Percentiles rank a stretch among this genome's conserved stretches.
These are phyloP conservation scores for Hortaea sp. DNA, from an alignment of 2,329 filamentous ascomycete genomes.

Conservation along the genomic window DNA sequence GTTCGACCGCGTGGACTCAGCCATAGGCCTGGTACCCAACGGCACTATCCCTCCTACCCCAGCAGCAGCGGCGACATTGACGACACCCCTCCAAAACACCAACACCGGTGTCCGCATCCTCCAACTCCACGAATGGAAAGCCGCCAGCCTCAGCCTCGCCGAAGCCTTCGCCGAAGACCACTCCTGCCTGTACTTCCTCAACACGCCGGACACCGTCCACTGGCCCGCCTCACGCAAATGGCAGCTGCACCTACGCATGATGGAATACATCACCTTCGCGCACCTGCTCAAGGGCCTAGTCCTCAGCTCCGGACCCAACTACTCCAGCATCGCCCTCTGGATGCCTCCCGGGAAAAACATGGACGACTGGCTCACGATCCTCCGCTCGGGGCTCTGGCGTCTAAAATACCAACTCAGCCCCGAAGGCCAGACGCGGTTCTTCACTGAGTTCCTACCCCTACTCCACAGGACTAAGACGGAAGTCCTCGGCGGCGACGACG, in stretches of 20 bases:
- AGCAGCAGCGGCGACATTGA: neutral
- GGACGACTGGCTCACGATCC: slow-evolving; percentile 60
- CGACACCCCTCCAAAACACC: neutral
- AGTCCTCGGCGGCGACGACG: too few relatives aligned
- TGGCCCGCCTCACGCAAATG: slow-evolving; percentile 60
- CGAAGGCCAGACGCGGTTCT: slow-evolving; percentile 66
- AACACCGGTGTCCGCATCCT: slow-evolving; percentile 48
- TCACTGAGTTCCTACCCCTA: slow-evolving; percentile 64
- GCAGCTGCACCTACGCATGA: slow-evolving; percentile 65
- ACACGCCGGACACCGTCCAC: slow-evolving; percentile 55
- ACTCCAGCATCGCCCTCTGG: slow-evolving; percentile 72
- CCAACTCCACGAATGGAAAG: slow-evolving; percentile 56
- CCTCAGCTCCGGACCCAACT: slow-evolving; percentile 63
- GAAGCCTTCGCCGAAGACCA: slow-evolving; percentile 69
- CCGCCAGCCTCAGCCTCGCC: slow-evolving; percentile 61
- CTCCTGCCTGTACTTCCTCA: slow-evolving; percentile 63
- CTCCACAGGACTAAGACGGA: slow-evolving; percentile 65
- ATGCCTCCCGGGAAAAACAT: slow-evolving; percentile 64
- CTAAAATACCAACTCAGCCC: slow-evolving; percentile 62
- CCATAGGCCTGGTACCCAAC: neutral
- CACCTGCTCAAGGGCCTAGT: slow-evolving; percentile 66
- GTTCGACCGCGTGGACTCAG: slow-evolving; percentile 6
- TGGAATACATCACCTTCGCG: slow-evolving; percentile 67
- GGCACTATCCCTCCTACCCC: neutral
- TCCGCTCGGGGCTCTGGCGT: slow-evolving; percentile 69